Conservation (phyloP, 768 basidiomycete genomes). For the Russula olivacea region DNA sequence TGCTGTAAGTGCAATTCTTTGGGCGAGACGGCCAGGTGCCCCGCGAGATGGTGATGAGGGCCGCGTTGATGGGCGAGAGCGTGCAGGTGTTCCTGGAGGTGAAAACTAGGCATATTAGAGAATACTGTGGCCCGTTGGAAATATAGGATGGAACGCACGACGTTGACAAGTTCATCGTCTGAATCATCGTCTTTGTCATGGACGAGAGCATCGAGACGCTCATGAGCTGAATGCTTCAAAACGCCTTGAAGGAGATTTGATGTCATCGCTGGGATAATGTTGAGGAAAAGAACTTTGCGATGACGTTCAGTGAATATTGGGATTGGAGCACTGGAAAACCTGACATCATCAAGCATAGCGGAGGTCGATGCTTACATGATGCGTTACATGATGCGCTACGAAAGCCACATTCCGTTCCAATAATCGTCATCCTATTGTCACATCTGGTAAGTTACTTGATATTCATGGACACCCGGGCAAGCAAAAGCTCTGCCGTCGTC, state of each 20-base stretch:
- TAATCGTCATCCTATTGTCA: background rate
- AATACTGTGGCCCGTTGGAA: background rate
- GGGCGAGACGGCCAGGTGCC: constrained; percentile 44
- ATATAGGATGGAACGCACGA: constrained; percentile 42
- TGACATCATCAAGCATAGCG: constrained; percentile 1
- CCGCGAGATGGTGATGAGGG: constrained; percentile 43
- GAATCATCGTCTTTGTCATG: constrained; percentile 53
- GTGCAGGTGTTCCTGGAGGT: constrained; percentile 58
- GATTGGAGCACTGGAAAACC: too few species aligned
- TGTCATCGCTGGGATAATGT: constrained; percentile 7
- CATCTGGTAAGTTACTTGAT: too few species aligned
- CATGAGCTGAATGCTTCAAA: constrained; percentile 48
- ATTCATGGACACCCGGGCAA: constrained; percentile 64
- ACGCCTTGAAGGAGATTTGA: constrained; percentile 59
- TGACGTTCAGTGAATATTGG: too few species aligned
- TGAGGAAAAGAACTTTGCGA: too few species aligned
- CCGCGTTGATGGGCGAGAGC: constrained; percentile 42
- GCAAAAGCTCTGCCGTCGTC: constrained; percentile 50
- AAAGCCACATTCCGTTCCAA: too few species aligned
- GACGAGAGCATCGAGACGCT: constrained; percentile 31
- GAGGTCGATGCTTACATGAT: constrained; percentile 11
- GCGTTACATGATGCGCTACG: too few species aligned
- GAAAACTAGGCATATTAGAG: constrained; percentile 45
- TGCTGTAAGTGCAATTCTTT: constrained; percentile 41
- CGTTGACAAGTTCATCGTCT: constrained; percentile 65